phyloP scores from a whole-genome alignment of 2,329 filamentous ascomycete genomes.

The Amesomyces nigricolor region DNA sequence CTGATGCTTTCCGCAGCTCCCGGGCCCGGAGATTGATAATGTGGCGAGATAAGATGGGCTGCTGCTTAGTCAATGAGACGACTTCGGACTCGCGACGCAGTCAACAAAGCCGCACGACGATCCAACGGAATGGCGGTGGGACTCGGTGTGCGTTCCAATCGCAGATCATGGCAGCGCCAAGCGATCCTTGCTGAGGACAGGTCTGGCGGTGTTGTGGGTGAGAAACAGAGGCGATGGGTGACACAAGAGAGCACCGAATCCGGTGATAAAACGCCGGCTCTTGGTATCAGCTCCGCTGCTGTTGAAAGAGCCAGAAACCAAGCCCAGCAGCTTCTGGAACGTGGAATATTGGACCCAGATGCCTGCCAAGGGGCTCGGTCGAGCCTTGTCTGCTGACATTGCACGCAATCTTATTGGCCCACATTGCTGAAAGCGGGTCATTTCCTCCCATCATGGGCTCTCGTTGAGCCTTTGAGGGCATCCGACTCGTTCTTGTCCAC shows the following conservation, averaged over 20 bases:
- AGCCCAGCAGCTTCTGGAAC: neutral
- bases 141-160: neutral
- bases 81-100: neutral
- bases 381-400: conserved; percentile 27
- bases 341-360: conserved; percentile 13
- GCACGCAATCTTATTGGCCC: conserved; percentile 19
- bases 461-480: conserved; percentile 4
- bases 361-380: conserved; percentile 9
- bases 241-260: too few relatives aligned
- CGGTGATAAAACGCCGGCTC: neutral
- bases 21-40: neutral
- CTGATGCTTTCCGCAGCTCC: neutral
- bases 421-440: conserved; percentile 13
- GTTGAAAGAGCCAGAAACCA: too few relatives aligned
- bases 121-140: conserved; percentile 13
- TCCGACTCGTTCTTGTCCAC: neutral
- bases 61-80: neutral
- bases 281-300: neutral
- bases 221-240: neutral
- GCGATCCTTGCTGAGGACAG: conserved; percentile 6
- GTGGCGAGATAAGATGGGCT: neutral
- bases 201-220: neutral
- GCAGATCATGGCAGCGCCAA: conserved; percentile 22
- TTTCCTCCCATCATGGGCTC: conserved; percentile 14
- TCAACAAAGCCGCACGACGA: neutral